Percentiles rank a stretch among this genome's conserved stretches.
These are phyloP conservation scores for Cokeromyces recurvatus DNA, from an alignment of 371 early-diverging fungal species.

Conservation along the genomic window DNA sequence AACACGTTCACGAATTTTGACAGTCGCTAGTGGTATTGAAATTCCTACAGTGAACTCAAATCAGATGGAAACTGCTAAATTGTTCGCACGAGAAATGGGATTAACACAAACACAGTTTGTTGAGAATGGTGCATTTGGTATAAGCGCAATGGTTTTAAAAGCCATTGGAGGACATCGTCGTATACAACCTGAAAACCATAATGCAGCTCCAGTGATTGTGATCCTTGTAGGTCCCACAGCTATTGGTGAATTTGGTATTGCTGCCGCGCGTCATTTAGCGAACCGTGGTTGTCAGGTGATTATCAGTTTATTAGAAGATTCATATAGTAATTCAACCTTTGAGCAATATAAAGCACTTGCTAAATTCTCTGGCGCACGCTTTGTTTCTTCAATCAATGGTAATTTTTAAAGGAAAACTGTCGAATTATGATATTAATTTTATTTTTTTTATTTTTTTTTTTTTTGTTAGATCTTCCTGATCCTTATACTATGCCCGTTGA, in stretches of 20 bases:
- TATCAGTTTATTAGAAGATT: constrained; percentile 40
- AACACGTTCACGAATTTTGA: constrained; percentile 27
- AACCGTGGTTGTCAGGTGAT: constrained; percentile 73
- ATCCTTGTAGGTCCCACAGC: constrained; percentile 74
- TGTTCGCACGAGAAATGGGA: constrained; percentile 55
- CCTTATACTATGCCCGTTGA: constrained; percentile 63
- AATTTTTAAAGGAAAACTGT: not conserved
- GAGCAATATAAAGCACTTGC: constrained; percentile 24
- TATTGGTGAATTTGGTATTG: constrained; percentile 70
- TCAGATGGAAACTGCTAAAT: constrained; percentile 63
- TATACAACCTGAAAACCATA: constrained; percentile 71
- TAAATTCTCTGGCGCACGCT: constrained; percentile 26
- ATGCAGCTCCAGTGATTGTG: constrained; percentile 66
- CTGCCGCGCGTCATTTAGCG: constrained; percentile 73
- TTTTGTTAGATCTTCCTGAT: constrained; percentile 38
- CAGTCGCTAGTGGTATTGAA: constrained; percentile 42
- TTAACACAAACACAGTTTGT: constrained; percentile 68
- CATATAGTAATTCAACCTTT: constrained; percentile 6
- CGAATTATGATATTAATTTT: not conserved
- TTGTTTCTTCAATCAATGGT: constrained; percentile 30
- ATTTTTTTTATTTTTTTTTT: not conserved
- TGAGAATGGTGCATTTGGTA: constrained; percentile 78
- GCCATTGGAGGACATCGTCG: constrained; percentile 68
- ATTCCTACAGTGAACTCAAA: constrained; percentile 53
- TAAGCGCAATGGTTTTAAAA: constrained; percentile 69